Evolutionary conservation across 306 rosid genomes (phyloP).

Genomic region (Malus fusca): DNA sequence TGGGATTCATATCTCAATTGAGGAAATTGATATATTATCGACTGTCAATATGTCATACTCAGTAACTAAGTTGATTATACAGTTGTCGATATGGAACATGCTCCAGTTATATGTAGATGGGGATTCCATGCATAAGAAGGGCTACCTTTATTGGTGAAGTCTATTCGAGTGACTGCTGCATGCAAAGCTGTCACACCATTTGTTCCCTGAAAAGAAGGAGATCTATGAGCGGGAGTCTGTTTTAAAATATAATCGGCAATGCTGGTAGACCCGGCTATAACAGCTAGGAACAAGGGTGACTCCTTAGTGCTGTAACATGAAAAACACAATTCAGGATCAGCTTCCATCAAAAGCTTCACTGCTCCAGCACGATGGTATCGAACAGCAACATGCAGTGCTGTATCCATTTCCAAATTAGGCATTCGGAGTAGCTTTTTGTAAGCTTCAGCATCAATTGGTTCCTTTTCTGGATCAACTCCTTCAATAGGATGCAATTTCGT

Average conservation of each 20-base stretch:
- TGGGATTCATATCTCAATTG: no score
- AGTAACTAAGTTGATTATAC: no score
- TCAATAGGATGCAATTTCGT: not conserved
- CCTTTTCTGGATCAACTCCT: not conserved
- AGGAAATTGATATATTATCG: no score
- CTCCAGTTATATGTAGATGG: no score
- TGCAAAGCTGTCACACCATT: slow-evolving; percentile 18
- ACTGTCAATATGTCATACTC: no score
- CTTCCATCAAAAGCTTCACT: not conserved
- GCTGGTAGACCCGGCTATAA: not conserved
- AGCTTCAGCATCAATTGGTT: not conserved
- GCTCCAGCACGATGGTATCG: not conserved
- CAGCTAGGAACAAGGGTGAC: slow-evolving; percentile 18
- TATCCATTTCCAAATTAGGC: not conserved
- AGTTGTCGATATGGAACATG: no score
- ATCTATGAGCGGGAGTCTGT: no score
- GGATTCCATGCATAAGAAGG: no score
- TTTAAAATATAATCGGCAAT: not conserved
- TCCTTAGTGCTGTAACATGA: not conserved
- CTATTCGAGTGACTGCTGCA: slow-evolving; percentile 4
- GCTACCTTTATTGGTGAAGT: not conserved
- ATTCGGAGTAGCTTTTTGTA: not conserved
- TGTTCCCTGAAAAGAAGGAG: not conserved
- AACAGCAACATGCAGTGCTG: slow-evolving; percentile 14
- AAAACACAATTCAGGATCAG: not conserved